These are phyloP conservation scores for Ochromonas danica DNA, from an alignment of 108 stramenopile genomes.

Conservation along the genomic window DNA sequence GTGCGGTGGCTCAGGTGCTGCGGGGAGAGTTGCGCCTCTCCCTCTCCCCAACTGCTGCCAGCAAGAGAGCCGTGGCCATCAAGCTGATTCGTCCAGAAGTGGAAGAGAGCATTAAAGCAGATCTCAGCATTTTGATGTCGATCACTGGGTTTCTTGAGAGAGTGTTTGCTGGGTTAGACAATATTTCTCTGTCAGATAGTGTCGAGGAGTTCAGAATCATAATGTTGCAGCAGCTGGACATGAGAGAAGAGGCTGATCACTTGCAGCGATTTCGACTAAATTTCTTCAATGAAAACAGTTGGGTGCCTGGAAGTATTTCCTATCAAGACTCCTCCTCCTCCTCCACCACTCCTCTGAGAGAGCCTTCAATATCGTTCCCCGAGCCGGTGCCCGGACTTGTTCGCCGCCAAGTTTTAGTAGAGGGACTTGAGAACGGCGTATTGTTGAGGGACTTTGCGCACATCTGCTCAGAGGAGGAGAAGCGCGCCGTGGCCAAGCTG, in stretches of 20 bases:
- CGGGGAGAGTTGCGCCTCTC: background rate
- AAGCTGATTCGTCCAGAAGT: conserved; percentile 37
- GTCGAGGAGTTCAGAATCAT: conserved; percentile 26
- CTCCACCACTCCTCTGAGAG: no score
- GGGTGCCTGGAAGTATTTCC: background rate
- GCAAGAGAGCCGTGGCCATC: conserved; percentile 26
- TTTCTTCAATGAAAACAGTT: no score
- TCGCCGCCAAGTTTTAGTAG: conserved; percentile 28
- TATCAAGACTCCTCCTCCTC: no score
- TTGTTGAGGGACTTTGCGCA: conserved; percentile 17
- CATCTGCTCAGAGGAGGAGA: background rate
- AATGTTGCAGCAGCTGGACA: conserved; percentile 10
- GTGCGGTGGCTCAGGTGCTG: conserved; percentile 36
- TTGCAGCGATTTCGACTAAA: conserved; percentile 34
- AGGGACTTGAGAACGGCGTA: conserved; percentile 2
- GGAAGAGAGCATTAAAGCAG: conserved; percentile 29
- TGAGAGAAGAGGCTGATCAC: conserved; percentile 7
- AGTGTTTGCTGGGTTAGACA: background rate
- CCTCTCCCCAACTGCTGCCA: background rate
- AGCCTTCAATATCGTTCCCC: no score
- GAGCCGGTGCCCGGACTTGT: background rate
- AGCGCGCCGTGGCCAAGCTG: conserved; percentile 19
- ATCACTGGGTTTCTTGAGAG: conserved; percentile 3
- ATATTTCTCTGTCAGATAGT: conserved; percentile 31
- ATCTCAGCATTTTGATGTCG: conserved; percentile 10